A percentile compares a stretch with the other conserved stretches of the same genome.
Conservation (phyloP, 306 rosid species). For the Oxytropis ochrocephala region DNA sequence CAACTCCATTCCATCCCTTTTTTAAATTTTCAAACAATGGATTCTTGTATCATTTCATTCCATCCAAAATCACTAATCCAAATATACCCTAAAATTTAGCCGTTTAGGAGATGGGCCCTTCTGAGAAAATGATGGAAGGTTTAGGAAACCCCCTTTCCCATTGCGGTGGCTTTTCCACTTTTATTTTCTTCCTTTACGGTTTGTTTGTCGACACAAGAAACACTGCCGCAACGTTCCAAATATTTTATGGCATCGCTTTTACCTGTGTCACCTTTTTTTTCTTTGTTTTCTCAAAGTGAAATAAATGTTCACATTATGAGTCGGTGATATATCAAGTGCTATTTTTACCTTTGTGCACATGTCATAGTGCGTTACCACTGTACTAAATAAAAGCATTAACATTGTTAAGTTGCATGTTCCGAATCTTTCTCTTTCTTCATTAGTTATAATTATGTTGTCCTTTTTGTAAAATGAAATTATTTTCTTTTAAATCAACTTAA, state of each 20-base stretch:
- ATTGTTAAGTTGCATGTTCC: conserved; percentile 15
- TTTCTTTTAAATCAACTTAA: background rate
- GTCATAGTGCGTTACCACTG: conserved; percentile 21
- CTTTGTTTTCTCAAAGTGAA: background rate
- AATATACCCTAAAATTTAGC: no score
- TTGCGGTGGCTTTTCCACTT: background rate
- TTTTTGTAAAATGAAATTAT: background rate
- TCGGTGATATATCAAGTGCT: conserved; percentile 38
- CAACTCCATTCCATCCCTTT: no score
- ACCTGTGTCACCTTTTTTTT: conserved; percentile 26
- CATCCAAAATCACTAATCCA: no score
- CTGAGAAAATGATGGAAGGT: background rate
- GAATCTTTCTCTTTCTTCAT: conserved; percentile 19
- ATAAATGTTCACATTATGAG: conserved; percentile 21
- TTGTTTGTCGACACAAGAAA: background rate
- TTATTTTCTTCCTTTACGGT: background rate
- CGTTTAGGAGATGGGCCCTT: no score
- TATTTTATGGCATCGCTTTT: conserved; percentile 16
- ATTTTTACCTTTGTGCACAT: conserved; percentile 29
- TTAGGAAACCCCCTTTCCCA: background rate
- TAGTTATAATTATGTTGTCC: conserved; percentile 9
- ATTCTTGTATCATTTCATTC: no score
- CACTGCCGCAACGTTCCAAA: conserved; percentile 35
- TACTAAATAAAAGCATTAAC: conserved; percentile 8
- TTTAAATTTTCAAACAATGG: no score